Conservation (phyloP, 331 rosid species). For the Malus hybrid region DNA sequence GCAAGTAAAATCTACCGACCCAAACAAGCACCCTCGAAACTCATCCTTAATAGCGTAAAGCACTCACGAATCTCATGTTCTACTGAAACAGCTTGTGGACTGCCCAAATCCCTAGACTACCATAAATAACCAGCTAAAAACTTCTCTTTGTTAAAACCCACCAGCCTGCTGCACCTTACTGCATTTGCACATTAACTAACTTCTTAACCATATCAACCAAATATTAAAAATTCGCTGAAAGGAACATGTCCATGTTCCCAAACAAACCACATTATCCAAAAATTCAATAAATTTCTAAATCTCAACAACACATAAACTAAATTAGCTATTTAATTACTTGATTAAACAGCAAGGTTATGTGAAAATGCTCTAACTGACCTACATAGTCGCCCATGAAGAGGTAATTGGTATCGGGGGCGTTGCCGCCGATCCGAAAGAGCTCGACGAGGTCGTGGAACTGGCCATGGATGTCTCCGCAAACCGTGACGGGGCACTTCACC, state of each 20-base stretch:
- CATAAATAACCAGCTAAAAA: not conserved
- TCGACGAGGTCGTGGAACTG: conserved; percentile 35
- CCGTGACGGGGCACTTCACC: conserved; percentile 23
- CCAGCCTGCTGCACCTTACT: not conserved
- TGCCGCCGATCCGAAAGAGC: conserved; percentile 38
- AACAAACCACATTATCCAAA: not conserved
- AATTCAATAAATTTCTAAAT: not conserved
- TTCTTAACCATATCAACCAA: not conserved
- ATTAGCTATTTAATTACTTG: not conserved
- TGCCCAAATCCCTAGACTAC: not conserved
- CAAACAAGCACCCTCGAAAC: not conserved
- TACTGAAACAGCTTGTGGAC: not conserved
- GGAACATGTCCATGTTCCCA: not conserved
- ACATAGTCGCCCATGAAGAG: conserved; percentile 40
- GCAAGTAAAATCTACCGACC: not conserved
- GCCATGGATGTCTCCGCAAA: conserved; percentile 18
- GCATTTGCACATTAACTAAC: not conserved
- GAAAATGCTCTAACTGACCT: conserved; percentile 15
- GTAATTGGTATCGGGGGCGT: conserved; percentile 31
- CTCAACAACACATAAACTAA: not conserved
- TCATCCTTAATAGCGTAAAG: not conserved
- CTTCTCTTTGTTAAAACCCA: not conserved
- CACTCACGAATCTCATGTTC: not conserved
- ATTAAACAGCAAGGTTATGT: not conserved
- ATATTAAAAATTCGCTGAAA: not conserved